Percentiles rank a stretch among this genome's conserved stretches.
Conservation (phyloP, 257 asterid genomes). For the Galeopsis tetrahit region DNA sequence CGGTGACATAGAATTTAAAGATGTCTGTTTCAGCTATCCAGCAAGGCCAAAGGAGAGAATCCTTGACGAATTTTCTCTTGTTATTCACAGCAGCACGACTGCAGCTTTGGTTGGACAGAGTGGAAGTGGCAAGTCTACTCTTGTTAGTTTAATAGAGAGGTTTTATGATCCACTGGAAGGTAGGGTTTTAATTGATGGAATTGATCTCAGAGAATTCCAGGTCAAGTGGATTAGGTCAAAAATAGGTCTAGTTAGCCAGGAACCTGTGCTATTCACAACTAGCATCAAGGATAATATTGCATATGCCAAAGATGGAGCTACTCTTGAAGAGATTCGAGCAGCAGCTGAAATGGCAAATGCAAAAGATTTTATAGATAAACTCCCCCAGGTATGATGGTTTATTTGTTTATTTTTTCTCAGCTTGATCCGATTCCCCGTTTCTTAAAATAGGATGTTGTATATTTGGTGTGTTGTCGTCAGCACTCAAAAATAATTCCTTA, state of each 20-base stretch:
- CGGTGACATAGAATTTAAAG: constrained; percentile 46
- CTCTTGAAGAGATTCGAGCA: constrained; percentile 50
- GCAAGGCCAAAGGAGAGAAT: constrained; percentile 47
- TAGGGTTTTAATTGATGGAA: constrained; percentile 49
- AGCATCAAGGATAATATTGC: constrained; percentile 62
- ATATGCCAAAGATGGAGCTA: constrained; percentile 55
- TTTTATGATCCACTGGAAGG: constrained; percentile 61
- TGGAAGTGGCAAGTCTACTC: constrained; percentile 68
- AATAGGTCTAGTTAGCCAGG: constrained; percentile 69
- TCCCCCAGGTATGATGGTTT: constrained; percentile 48
- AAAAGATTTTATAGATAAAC: constrained; percentile 44
- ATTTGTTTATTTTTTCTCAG: too few species aligned
- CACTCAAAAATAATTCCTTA: too few species aligned
- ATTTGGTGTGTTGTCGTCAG: too few species aligned
- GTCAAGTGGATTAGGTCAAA: constrained; percentile 60
- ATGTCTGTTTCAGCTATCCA: constrained; percentile 55
- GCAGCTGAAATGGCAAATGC: constrained; percentile 62
- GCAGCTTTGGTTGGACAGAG: constrained; percentile 66
- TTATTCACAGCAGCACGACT: constrained; percentile 45
- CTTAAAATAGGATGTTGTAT: too few species aligned
- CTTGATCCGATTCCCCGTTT: too few species aligned
- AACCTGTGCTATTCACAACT: constrained; percentile 57
- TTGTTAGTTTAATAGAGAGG: constrained; percentile 54
- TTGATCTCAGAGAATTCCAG: constrained; percentile 49
- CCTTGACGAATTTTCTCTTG: constrained; percentile 42